Evolutionary conservation across 345 rosid genomes (phyloP).

Genomic region (Heritiera fomes): DNA sequence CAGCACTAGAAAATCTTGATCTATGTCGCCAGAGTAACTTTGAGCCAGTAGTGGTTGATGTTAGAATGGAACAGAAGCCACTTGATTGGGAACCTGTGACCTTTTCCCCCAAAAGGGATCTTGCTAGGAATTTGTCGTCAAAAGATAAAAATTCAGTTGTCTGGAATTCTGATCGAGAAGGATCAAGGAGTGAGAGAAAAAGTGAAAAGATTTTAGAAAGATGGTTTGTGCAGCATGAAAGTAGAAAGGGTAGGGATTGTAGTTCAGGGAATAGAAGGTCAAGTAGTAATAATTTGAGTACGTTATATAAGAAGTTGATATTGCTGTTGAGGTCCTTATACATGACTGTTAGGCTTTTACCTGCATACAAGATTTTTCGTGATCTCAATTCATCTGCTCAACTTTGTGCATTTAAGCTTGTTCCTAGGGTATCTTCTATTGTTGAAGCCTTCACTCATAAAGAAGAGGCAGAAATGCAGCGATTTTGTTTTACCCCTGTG

Average conservation of each 20-base stretch:
- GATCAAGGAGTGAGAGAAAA: constrained; percentile 48
- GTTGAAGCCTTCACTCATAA: constrained; percentile 76
- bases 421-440: constrained; percentile 78
- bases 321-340: constrained; percentile 86
- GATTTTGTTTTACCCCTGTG: constrained; percentile 76
- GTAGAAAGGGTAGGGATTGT: constrained; percentile 55
- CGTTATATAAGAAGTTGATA: constrained; percentile 74
- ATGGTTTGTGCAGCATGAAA: constrained; percentile 86
- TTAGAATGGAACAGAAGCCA: constrained; percentile 61
- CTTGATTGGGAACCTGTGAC: constrained; percentile 50
- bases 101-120: constrained; percentile 47
- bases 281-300: constrained; percentile 52
- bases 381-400: constrained; percentile 75
- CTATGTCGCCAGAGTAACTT: constrained; percentile 66
- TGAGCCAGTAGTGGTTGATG: constrained; percentile 87
- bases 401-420: constrained; percentile 54
- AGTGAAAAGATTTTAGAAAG: constrained; percentile 83
- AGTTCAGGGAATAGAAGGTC: constrained; percentile 60
- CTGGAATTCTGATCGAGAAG: constrained; percentile 72
- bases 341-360: constrained; percentile 78
- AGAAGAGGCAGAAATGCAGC: constrained; percentile 88
- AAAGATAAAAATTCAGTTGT: constrained; percentile 45
- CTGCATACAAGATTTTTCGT: constrained; percentile 80
- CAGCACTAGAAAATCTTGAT: constrained; percentile 75
- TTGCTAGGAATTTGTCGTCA: constrained; percentile 48